phyloP scores from a whole-genome alignment of 148 eudicot species.

The Amaranthus hypochondriacus region DNA sequence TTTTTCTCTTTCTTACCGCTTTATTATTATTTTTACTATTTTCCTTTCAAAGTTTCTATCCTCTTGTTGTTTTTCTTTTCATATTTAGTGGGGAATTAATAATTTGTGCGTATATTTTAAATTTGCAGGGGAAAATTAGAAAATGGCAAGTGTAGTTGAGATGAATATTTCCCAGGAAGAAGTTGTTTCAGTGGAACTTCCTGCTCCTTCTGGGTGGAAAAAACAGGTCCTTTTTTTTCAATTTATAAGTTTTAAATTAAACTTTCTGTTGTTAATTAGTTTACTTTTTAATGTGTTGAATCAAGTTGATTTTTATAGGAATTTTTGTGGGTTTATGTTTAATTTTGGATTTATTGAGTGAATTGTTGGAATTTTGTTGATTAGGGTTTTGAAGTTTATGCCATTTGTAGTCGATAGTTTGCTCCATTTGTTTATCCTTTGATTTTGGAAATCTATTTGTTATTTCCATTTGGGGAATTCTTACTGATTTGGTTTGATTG shows the following conservation, averaged over 20 bases:
- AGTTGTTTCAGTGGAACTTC: conserved; percentile 57
- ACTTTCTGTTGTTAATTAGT: background rate
- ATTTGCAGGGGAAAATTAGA: conserved; percentile 24
- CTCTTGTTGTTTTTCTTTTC: conserved; percentile 8
- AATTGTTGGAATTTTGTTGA: conserved; percentile 10
- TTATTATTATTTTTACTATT: background rate
- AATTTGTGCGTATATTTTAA: conserved; percentile 1
- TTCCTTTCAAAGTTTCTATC: background rate
- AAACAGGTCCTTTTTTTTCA: conserved; percentile 41
- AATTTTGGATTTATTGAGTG: conserved; percentile 9
- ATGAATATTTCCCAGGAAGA: conserved; percentile 34
- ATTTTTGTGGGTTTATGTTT: conserved; percentile 20
- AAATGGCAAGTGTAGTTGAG: conserved; percentile 47
- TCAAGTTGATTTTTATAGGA: background rate
- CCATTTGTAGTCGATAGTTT: too few relatives aligned
- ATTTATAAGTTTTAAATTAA: background rate
- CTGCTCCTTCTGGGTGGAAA: conserved; percentile 80
- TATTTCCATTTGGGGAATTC: background rate
- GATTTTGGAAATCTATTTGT: background rate
- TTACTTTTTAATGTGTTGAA: background rate
- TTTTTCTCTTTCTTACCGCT: background rate
- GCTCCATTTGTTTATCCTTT: background rate
- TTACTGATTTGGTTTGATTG: background rate
- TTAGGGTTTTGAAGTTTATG: conserved; percentile 15
- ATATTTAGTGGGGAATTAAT: background rate